Conservation (phyloP, 805 yeast genomes). For the Ogataea parapolymorpha region DNA sequence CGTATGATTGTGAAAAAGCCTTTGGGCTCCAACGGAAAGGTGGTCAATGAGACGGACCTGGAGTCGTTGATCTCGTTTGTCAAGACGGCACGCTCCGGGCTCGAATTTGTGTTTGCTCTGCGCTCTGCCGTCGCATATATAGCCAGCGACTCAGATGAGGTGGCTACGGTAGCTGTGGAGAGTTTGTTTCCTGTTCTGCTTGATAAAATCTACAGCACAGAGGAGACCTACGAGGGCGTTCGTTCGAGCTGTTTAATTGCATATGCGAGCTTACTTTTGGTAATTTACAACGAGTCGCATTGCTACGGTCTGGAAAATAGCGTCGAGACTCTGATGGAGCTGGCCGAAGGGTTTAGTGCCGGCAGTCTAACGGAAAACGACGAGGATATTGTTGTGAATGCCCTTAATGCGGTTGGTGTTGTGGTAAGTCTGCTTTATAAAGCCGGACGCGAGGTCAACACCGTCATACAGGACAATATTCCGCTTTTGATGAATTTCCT, state of each 20-base stretch:
- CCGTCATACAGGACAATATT: slow-evolving; percentile 38
- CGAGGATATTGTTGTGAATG: slow-evolving; percentile 43
- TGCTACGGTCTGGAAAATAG: slow-evolving; percentile 48
- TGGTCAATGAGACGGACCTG: slow-evolving; percentile 37
- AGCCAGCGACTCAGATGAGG: slow-evolving; percentile 50
- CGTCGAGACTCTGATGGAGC: slow-evolving; percentile 40
- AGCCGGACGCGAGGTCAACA: slow-evolving; percentile 35
- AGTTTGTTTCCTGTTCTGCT: slow-evolving; percentile 29
- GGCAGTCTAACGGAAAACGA: slow-evolving; percentile 31
- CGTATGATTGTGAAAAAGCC: slow-evolving; percentile 44
- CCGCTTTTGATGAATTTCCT: slow-evolving; percentile 41
- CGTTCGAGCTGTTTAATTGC: slow-evolving; percentile 21
- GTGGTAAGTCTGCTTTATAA: slow-evolving; percentile 42
- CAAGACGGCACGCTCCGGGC: slow-evolving; percentile 18
- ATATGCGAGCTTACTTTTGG: slow-evolving; percentile 35
- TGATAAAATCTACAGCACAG: slow-evolving; percentile 14
- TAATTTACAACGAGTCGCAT: slow-evolving; percentile 47
- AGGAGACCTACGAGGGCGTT: slow-evolving; percentile 12
- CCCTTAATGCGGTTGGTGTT: slow-evolving; percentile 45
- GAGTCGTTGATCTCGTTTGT: slow-evolving; percentile 37
- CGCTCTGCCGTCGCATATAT: slow-evolving; percentile 42
- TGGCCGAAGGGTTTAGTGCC: slow-evolving; percentile 36
- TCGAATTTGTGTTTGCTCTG: slow-evolving; percentile 40
- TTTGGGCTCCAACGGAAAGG: slow-evolving; percentile 16
- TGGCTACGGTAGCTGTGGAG: slow-evolving; percentile 35